These are phyloP conservation scores for Erythrobasidium hasegawianum DNA, from an alignment of 1,284 basidiomycete species.

Conservation along the genomic window DNA sequence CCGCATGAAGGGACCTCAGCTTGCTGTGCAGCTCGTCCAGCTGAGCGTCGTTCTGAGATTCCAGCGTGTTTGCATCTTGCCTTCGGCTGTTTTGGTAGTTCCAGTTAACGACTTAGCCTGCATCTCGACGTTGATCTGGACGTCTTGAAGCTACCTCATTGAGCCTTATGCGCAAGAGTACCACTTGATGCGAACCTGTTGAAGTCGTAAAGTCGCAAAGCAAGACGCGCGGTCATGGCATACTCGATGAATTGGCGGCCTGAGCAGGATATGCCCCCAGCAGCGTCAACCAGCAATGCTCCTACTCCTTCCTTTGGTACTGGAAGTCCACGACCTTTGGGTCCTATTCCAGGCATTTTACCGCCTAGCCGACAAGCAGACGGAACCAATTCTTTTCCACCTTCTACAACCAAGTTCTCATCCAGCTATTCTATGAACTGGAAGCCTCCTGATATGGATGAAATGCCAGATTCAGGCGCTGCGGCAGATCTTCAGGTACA, in stretches of 20 bases:
- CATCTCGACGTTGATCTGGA: neutral
- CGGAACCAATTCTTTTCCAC: too few relatives aligned
- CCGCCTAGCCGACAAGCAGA: too few relatives aligned
- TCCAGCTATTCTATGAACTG: conserved; percentile 30
- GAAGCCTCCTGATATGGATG: neutral
- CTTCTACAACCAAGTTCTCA: neutral
- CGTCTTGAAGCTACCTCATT: neutral
- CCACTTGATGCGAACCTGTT: neutral
- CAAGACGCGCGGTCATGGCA: conserved; percentile 20
- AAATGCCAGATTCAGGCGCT: neutral
- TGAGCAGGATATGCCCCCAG: conserved; percentile 4
- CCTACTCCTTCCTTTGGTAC: too few relatives aligned
- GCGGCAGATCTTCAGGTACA: neutral
- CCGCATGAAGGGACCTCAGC: conserved; percentile 39
- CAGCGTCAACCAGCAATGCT: too few relatives aligned
- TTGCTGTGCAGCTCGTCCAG: conserved; percentile 41
- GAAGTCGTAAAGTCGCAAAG: neutral
- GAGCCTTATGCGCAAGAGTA: neutral
- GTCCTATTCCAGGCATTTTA: neutral
- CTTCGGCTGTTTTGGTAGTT: conserved; percentile 10
- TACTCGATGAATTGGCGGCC: conserved; percentile 34
- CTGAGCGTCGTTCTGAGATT: conserved; percentile 44
- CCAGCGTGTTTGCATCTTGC: conserved; percentile 37
- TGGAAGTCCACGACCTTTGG: conserved; percentile 3
- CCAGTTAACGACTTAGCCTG: neutral